These are phyloP conservation scores for Boletus rubroflammeus DNA, from an alignment of 768 basidiomycete genomes.

Conservation along the genomic window DNA sequence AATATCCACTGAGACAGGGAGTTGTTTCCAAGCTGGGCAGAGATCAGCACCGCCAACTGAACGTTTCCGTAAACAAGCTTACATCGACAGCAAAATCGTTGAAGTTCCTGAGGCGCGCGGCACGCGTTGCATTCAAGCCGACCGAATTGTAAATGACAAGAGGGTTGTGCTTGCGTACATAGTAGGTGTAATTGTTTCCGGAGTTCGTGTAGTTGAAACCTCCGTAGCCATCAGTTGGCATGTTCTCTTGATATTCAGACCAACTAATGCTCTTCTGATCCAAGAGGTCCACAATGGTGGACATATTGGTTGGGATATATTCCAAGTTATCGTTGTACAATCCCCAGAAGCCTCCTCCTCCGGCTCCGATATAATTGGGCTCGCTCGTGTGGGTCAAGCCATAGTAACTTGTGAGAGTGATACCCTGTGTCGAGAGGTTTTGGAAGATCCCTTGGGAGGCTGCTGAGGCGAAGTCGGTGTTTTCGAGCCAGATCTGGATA, in stretches of 20 bases:
- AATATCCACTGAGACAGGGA: slow-evolving; percentile 56
- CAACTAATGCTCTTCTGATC: slow-evolving; percentile 56
- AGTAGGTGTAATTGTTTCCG: slow-evolving; percentile 40
- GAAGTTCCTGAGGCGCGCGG: slow-evolving; percentile 49
- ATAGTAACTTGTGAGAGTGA: slow-evolving; percentile 45
- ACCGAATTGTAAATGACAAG: slow-evolving; percentile 50
- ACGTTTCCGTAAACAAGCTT: not conserved
- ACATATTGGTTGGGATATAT: slow-evolving; percentile 43
- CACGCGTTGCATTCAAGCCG: slow-evolving; percentile 38
- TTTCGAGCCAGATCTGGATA: slow-evolving; percentile 56
- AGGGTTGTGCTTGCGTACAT: slow-evolving; percentile 54
- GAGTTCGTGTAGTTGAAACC: slow-evolving; percentile 35
- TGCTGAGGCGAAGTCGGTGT: slow-evolving; percentile 45
- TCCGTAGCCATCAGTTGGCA: slow-evolving; percentile 47
- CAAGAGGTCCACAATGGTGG: slow-evolving; percentile 55
- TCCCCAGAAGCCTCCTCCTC: slow-evolving; percentile 53
- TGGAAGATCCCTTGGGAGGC: slow-evolving; percentile 26
- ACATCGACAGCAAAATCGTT: slow-evolving; percentile 59
- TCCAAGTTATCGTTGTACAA: slow-evolving; percentile 40
- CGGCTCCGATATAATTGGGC: slow-evolving; percentile 51
- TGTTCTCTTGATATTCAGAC: slow-evolving; percentile 57
- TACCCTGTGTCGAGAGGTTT: slow-evolving; percentile 46
- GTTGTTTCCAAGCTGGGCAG: slow-evolving; percentile 32
- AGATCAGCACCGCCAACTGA: not conserved
- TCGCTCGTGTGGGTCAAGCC: slow-evolving; percentile 54